Evolutionary conservation across 2,329 filamentous ascomycete genomes (phyloP), one percentile per base, ranked within the genome.

Genomic region (Stemphylium lycopersici): DNA sequence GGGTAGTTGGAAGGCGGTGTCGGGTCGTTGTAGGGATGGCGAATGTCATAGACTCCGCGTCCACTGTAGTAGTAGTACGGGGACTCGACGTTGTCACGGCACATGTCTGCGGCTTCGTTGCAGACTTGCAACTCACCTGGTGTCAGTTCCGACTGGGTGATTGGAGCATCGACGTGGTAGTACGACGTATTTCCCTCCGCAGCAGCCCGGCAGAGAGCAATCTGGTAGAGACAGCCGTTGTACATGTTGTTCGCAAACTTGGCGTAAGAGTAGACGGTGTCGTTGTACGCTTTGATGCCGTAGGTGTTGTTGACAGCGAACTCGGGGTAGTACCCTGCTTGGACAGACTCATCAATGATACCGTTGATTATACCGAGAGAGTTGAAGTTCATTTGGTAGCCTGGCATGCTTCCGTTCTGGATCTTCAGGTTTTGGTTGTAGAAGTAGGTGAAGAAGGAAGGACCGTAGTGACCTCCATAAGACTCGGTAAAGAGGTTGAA

Each of bases 221-320:
- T 81, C 52, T 76, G 69, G 13, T 69, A 76, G 36, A 81, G 75
- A 58, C 83, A 84, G 18, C 82, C 83, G 49, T 56, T 59, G 45
- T 72, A 59, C 76, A 82, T 76, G 53, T 72, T 72, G 48, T 78
- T 77, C n/a, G 82, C 81, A 39, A 84, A 83, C 54, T 82, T 84
- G 72, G 83, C 83, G 62, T 83, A 85, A 51, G 81, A 78, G 68
- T 86, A 85, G 4, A 85, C 79, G 2, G 82, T 84, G 18, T 86
- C 81, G 58, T 86, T 86, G 62, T 84, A 76, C 0, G 76, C 70
- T 56, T 78, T 78, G 63, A 84, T 83, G 34, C 81, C 81, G 53
- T 85, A 86, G 8, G 81, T 82, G 63, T 84, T 84, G 69, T 83
- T 77, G 16, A 79, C 72, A 1, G 81, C 80, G 49, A 83, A 83